Conservation (phyloP, 345 rosid species). For the Syzygium aqueum region DNA sequence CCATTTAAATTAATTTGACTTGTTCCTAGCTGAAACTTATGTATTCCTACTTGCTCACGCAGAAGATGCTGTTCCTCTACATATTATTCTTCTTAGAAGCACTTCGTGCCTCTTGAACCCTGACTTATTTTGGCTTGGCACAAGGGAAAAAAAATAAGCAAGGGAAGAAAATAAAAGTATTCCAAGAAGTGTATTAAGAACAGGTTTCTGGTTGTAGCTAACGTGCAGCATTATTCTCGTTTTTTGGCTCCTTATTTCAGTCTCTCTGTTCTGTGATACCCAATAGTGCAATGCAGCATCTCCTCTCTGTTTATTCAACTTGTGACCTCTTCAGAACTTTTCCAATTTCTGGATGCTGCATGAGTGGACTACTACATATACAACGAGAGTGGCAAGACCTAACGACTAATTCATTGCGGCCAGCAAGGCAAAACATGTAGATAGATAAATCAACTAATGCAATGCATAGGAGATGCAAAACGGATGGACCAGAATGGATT, state of each 20-base stretch:
- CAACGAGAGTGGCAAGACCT: not conserved
- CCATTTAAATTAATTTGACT: not conserved
- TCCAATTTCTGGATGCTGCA: not conserved
- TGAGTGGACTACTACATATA: not conserved
- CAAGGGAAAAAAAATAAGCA: not conserved
- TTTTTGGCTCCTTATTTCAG: not conserved
- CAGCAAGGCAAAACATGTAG: not conserved
- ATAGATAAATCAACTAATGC: not conserved
- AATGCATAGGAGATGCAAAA: not conserved
- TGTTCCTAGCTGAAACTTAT: not conserved
- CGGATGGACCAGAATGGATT: not conserved
- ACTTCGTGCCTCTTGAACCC: not conserved
- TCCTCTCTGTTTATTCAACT: not conserved
- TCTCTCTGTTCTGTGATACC: not conserved
- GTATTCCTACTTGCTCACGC: not conserved
- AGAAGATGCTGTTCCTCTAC: not conserved
- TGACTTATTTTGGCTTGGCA: not conserved
- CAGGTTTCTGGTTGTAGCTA: not conserved
- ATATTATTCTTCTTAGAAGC: not conserved
- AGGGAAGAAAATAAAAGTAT: not conserved
- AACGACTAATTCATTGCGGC: not conserved
- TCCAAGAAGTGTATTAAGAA: not conserved
- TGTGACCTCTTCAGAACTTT: not conserved
- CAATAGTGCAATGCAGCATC: not conserved
- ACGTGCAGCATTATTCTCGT: not conserved